Percentiles rank a stretch among this genome's conserved stretches.
Conservation (phyloP, 148 eudicot genomes). For the Camellia granthamiana region DNA sequence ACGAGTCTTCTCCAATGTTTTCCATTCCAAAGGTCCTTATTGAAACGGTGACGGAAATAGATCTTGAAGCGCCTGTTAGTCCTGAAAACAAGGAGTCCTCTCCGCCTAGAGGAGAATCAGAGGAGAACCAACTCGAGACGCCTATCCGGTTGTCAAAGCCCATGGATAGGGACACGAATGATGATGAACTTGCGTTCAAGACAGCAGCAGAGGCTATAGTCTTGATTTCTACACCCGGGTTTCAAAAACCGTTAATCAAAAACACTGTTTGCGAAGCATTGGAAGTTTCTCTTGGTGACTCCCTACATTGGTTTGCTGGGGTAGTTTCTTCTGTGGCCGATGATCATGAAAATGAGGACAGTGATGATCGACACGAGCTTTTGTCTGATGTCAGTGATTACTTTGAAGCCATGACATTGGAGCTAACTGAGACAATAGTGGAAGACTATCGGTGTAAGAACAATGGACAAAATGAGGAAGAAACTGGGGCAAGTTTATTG, state of each 20-base stretch:
- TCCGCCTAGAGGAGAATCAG: slow-evolving; percentile 45
- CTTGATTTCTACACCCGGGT: slow-evolving; percentile 31
- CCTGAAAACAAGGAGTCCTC: slow-evolving; percentile 53
- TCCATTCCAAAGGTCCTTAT: not conserved
- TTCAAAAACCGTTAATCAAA: not conserved
- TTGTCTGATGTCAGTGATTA: slow-evolving; percentile 28
- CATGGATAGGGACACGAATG: slow-evolving; percentile 18
- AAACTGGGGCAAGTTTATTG: slow-evolving; percentile 8
- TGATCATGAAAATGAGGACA: slow-evolving; percentile 22
- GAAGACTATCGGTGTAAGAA: slow-evolving; percentile 26
- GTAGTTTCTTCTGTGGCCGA: slow-evolving; percentile 28
- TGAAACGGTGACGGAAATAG: slow-evolving; percentile 21
- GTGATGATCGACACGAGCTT: not conserved
- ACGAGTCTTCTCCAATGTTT: slow-evolving; percentile 2
- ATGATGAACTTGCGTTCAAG: slow-evolving; percentile 23
- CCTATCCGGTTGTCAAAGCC: slow-evolving; percentile 7
- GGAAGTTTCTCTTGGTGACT: slow-evolving; percentile 20
- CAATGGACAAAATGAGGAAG: slow-evolving; percentile 11
- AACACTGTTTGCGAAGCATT: slow-evolving; percentile 9
- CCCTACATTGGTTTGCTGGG: slow-evolving; percentile 49
- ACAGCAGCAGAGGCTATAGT: slow-evolving; percentile 48
- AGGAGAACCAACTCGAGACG: slow-evolving; percentile 31
- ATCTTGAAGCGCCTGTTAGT: slow-evolving; percentile 49
- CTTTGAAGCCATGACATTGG: slow-evolving; percentile 44
- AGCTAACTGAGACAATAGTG: slow-evolving; percentile 32